phyloP scores from a whole-genome alignment of 371 early-diverging fungal species.

The Actinomortierella ambigua region DNA sequence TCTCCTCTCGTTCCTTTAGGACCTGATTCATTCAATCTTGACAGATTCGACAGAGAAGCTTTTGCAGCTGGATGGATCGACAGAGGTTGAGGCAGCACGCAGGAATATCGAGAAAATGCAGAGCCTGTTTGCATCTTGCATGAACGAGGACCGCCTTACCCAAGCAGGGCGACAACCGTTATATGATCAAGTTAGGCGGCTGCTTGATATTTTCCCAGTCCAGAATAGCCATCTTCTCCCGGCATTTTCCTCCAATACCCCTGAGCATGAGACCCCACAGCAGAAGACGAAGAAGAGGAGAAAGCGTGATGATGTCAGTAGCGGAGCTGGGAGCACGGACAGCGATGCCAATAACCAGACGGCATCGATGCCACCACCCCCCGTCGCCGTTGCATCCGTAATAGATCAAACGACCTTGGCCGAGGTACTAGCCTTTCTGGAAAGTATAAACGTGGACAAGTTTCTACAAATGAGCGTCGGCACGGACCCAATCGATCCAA shows the following conservation, averaged over 20 bases:
- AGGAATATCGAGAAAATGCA: constrained; percentile 58
- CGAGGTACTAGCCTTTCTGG: constrained; percentile 19
- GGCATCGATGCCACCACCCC: no score
- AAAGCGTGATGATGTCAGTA: constrained; percentile 20
- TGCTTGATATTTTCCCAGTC: constrained; percentile 40
- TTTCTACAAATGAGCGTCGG: constrained; percentile 45
- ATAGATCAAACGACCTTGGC: constrained; percentile 14
- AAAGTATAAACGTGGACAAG: constrained; percentile 25
- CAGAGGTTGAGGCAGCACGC: constrained; percentile 46
- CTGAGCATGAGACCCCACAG: constrained; percentile 15
- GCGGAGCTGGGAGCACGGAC: constrained; percentile 25
- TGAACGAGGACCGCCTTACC: constrained; percentile 58
- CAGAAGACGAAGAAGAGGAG: background rate
- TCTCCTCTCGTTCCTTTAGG: no score
- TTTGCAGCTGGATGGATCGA: constrained; percentile 20
- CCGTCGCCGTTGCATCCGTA: background rate
- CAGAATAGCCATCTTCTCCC: constrained; percentile 14
- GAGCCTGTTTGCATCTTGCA: constrained; percentile 56
- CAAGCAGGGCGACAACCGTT: constrained; percentile 54
- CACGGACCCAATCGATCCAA: constrained; percentile 57
- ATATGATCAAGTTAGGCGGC: constrained; percentile 44
- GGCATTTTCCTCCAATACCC: background rate
- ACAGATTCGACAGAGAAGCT: constrained; percentile 8
- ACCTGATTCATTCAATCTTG: constrained; percentile 37
- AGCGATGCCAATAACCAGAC: constrained; percentile 13